Evolutionary conservation across 164 flowering plant species (phyloP).

Genomic region (Warburgia ugandensis): DNA sequence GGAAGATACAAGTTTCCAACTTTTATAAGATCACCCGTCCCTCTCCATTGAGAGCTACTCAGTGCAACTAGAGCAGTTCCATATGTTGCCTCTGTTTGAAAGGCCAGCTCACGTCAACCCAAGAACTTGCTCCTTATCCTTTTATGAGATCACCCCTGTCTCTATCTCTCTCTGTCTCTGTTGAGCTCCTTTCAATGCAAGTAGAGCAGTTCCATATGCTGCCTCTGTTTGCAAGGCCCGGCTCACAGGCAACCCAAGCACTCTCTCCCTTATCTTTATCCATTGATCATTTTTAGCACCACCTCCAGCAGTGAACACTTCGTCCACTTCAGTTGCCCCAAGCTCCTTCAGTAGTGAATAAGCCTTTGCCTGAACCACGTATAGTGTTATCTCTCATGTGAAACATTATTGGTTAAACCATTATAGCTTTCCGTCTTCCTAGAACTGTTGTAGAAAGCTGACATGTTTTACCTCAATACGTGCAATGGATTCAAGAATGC

Average conservation of each 20-base stretch:
- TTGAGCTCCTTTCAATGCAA: conserved; percentile 65
- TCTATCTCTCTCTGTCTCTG: not conserved
- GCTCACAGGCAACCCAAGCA: conserved; percentile 69
- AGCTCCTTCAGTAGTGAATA: conserved; percentile 62
- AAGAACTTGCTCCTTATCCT: too few relatives aligned
- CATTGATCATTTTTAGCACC: conserved; percentile 79
- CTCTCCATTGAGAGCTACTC: too few relatives aligned
- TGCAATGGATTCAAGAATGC: conserved; percentile 91
- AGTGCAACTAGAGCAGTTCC: too few relatives aligned
- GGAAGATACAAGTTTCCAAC: too few relatives aligned
- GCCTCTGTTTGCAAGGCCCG: conserved; percentile 83
- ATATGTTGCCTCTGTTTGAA: too few relatives aligned
- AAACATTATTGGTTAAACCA: not conserved
- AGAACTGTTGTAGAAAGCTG: not conserved
- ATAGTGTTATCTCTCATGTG: not conserved
- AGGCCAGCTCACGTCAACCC: too few relatives aligned
- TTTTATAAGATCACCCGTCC: too few relatives aligned
- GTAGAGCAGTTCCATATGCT: conserved; percentile 90
- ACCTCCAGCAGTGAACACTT: conserved; percentile 93
- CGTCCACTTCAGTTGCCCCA: conserved; percentile 72
- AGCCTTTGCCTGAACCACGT: conserved; percentile 56
- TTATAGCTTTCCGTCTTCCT: too few relatives aligned
- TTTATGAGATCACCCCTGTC: too few relatives aligned
- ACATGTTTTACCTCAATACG: conserved; percentile 66
- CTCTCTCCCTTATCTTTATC: conserved; percentile 74